Evolutionary conservation across 2,329 filamentous ascomycete species (phyloP).

Genomic region (Trichothecium sympodiale): DNA sequence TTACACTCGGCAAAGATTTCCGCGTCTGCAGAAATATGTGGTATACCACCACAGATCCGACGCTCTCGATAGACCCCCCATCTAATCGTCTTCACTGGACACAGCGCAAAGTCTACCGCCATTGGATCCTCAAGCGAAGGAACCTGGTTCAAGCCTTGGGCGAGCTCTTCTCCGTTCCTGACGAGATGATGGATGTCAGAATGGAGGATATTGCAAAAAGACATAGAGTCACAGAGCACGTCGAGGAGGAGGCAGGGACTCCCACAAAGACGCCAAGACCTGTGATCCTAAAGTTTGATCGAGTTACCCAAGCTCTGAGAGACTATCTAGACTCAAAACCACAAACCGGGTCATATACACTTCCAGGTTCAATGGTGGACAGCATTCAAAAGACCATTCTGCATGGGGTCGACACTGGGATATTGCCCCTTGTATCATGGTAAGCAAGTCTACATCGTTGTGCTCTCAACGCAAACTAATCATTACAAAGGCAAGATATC

Average conservation of each 20-base stretch:
- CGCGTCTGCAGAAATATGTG: constrained; percentile 29
- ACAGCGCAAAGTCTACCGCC: constrained; percentile 4
- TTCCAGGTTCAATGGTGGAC: constrained; percentile 15
- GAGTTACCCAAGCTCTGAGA: neutral
- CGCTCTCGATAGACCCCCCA: constrained; percentile 16
- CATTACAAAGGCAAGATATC: constrained; percentile 3
- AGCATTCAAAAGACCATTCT: constrained; percentile 15
- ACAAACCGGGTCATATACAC: constrained; percentile 9
- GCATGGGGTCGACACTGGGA: constrained; percentile 12
- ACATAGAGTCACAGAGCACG: neutral
- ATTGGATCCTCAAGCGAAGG: neutral
- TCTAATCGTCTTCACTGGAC: constrained; percentile 14
- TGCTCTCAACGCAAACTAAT: neutral
- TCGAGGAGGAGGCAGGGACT: neutral
- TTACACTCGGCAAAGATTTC: constrained; percentile 28
- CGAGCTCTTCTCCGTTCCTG: constrained; percentile 1
- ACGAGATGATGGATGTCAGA: too few species aligned
- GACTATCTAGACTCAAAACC: neutral
- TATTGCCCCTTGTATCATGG: constrained; percentile 21
- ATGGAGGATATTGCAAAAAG: too few species aligned
- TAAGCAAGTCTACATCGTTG: constrained; percentile 9
- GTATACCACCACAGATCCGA: constrained; percentile 12
- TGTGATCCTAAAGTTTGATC: neutral
- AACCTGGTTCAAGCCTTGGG: constrained; percentile 6
- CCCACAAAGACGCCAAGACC: neutral